Evolutionary conservation across 331 rosid genomes (phyloP), one percentile per base, ranked within the genome.

Genomic region (Arachis monticola): DNA sequence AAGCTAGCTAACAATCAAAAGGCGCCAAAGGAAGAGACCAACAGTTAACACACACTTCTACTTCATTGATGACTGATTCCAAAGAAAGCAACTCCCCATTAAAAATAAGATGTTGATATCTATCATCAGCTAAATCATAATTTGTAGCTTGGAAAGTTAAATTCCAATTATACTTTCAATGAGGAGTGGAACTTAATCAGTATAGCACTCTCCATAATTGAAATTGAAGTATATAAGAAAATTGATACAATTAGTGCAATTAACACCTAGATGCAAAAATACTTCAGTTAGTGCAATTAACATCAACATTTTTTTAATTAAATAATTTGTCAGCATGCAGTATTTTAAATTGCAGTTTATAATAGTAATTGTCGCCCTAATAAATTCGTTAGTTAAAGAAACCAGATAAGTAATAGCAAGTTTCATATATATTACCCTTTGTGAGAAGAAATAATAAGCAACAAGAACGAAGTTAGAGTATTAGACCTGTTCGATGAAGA

Each of bases 111-210:
- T 61, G 10, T 32, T 60, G 77, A 60, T 60, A 61, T 61, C 11
- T 17, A 17, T 22, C 27, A 22, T 48, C 10, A 61, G 48, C 62
- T 48, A n/a, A 47, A 47, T 50, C 59, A 42, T 22, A 48, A 14
- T 10, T 67, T 22, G 27, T 22, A 22, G 45, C 50, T 50, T 4
- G 30, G 10, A 4, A 47, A 8, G n/a, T 46, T 12, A 22, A 66
- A 64, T 6, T 5, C 69, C 41, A 64, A 64, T 60, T 60, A 12
- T 7, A 14, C 4, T 62, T 62, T 64, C 70, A 64, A 13, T 44
- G 55, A 17, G 22, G n/a, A 45, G 14, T 64, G 8, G 38, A 61
- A 61, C 46, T 22, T 35, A 62, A 12, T 10, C 67, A 62, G 27
- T 22, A 22, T 22, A 22, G 27, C 27, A 22, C 27, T 6, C 10